Conservation (phyloP, 495 filamentous ascomycete genomes). For the Xylaria curta region DNA sequence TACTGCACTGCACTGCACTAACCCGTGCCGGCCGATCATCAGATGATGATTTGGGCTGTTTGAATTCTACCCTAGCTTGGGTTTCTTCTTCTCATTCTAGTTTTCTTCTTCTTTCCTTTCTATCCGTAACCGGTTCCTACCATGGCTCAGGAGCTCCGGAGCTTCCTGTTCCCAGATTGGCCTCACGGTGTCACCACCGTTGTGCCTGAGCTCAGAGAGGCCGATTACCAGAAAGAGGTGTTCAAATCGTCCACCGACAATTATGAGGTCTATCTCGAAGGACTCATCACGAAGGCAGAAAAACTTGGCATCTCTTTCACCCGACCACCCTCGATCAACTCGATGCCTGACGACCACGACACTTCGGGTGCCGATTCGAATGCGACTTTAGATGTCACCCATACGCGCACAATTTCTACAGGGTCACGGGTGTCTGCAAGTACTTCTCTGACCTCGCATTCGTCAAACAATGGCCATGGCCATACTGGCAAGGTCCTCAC, state of each 20-base stretch:
- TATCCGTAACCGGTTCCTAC: constrained; percentile 13
- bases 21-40: constrained; percentile 26
- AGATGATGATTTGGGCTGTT: constrained; percentile 35
- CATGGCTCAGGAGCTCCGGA: constrained; percentile 37
- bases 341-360: constrained; percentile 34
- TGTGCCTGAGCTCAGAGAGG: constrained; percentile 48
- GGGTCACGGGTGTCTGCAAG: constrained; percentile 42
- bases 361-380: constrained; percentile 45
- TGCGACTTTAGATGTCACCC: constrained; percentile 40
- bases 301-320: constrained; percentile 51
- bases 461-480: constrained; percentile 35
- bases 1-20: not conserved
- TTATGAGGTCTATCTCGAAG: constrained; percentile 50
- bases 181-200: constrained; percentile 25
- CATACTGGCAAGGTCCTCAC: constrained; percentile 25
- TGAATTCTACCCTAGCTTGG: constrained; percentile 30
- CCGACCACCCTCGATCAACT: constrained; percentile 33
- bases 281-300: constrained; percentile 47
- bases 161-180: constrained; percentile 28
- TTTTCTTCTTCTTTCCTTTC: constrained; percentile 1
- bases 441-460: constrained; percentile 45
- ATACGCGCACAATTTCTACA: constrained; percentile 46
- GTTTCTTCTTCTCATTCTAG: constrained; percentile 15
- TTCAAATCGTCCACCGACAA: constrained; percentile 43
- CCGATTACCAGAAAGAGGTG: constrained; percentile 52